These are phyloP conservation scores for Zygnema circumcarinatum DNA, from an alignment of 139 green algal genomes.

Conservation along the genomic window DNA sequence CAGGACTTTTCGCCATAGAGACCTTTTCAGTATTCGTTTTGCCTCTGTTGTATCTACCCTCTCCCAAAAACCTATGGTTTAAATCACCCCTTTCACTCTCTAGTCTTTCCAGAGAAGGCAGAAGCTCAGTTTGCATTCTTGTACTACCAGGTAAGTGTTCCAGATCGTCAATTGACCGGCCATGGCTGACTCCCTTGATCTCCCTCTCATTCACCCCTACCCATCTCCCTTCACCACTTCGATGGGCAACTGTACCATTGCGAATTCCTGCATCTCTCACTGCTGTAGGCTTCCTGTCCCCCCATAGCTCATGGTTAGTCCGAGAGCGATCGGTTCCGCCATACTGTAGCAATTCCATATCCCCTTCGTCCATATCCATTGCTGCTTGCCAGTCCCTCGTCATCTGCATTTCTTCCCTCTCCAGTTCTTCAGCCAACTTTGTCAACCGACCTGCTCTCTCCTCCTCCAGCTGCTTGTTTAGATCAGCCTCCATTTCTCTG, in stretches of 20 bases:
- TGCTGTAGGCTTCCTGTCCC: background rate
- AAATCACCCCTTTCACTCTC: background rate
- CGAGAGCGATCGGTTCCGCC: background rate
- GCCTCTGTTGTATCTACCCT: background rate
- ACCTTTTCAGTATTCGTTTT: background rate
- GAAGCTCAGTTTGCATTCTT: background rate
- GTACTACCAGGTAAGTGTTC: background rate
- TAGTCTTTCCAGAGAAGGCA: background rate
- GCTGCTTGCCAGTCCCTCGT: background rate
- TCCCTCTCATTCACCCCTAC: background rate
- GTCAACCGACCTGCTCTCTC: background rate
- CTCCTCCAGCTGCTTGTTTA: background rate
- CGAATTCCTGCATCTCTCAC: background rate
- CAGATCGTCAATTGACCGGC: background rate
- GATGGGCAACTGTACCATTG: background rate
- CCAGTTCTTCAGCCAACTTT: background rate
- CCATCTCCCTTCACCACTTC: background rate
- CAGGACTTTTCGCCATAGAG: too few relatives aligned
- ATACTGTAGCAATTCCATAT: background rate
- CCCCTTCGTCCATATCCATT: background rate
- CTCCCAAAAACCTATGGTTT: background rate
- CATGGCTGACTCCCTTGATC: background rate
- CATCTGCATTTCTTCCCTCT: background rate
- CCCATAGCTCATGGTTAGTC: background rate
- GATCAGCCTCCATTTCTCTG: conserved; percentile 2